Evolutionary conservation across 768 basidiomycete genomes (phyloP), one percentile per base, ranked within the genome.

Genomic region (Solioccasus polychromus): DNA sequence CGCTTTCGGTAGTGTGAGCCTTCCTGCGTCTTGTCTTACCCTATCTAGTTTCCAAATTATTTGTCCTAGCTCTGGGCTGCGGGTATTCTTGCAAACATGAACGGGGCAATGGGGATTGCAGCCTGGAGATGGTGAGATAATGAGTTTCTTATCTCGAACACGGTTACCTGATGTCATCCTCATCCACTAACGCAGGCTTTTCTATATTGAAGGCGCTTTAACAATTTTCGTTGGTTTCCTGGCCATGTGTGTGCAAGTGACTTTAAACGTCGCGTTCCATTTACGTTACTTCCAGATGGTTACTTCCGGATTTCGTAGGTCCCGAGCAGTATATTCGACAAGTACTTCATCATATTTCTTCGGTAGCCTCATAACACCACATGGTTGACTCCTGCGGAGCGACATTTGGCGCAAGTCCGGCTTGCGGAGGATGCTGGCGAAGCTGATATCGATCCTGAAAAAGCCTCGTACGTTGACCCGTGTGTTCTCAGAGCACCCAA

Each of bases 361-460:
- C 10, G 17, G 22, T 50, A 84, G 80, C 80, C 79, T 3, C 51
- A 77, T 50, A 86, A 85, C 55, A 85, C 83, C 1, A 67, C 68
- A 25, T 85, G 82, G 82, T 59, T 85, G 25, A 67, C 69, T 12
- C 57, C 70, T 0, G 61, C 66, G 11, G 76, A 84, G 47, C 69
- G 71, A 19, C 73, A 71, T 24, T 69, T 85, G 17, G 83, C 83
- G 3, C 82, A 82, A 60, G 76, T 74, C 14, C 78, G 83, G 11
- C 74, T 85, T 15, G 78, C 82, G 0, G 83, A 85, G 54, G 82
- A 85, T 55, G 80, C 77, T 10, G 80, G 82, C 2, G 82, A 83
- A 64, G 82, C 82, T 0, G 83, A 85, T 52, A 63, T 74, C 53
- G 83, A 85, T 52, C 73, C 73, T 14, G 57, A 59, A 0, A 63